These are phyloP conservation scores for Scutellaria barbata DNA, from an alignment of 257 asterid species.

Conservation along the genomic window DNA sequence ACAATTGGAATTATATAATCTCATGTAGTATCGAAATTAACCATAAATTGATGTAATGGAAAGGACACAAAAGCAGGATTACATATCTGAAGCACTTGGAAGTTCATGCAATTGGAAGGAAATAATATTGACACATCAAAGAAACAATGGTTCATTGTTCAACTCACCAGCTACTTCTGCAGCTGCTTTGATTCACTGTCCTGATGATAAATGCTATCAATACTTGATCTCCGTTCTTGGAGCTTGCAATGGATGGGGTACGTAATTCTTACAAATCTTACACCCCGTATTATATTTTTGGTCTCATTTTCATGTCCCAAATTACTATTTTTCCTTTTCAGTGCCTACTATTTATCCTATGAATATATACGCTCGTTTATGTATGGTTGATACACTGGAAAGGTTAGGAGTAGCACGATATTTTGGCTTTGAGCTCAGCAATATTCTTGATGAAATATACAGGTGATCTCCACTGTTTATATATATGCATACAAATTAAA, in stretches of 20 bases:
- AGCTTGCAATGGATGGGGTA: constrained; percentile 33
- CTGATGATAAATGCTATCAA: constrained; percentile 36
- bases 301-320: neutral
- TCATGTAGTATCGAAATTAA: neutral
- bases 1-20: neutral
- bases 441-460: constrained; percentile 36
- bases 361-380: constrained; percentile 24
- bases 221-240: constrained; percentile 34
- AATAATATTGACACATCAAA: constrained; percentile 25
- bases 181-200: constrained; percentile 45
- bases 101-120: constrained; percentile 31
- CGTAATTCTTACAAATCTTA: neutral
- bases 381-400: constrained; percentile 39
- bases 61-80: constrained; percentile 33
- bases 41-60: neutral
- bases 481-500: neutral
- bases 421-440: constrained; percentile 30
- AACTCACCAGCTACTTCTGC: constrained; percentile 57
- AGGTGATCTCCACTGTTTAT: constrained; percentile 25
- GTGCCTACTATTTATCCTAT: constrained; percentile 43
- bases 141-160: constrained; percentile 46
- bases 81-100: constrained; percentile 42
- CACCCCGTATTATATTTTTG: neutral
- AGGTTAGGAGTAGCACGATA: constrained; percentile 40
- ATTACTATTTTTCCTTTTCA: neutral